Conservation (phyloP, 345 rosid genomes). For the Eutrema yunnanense region DNA sequence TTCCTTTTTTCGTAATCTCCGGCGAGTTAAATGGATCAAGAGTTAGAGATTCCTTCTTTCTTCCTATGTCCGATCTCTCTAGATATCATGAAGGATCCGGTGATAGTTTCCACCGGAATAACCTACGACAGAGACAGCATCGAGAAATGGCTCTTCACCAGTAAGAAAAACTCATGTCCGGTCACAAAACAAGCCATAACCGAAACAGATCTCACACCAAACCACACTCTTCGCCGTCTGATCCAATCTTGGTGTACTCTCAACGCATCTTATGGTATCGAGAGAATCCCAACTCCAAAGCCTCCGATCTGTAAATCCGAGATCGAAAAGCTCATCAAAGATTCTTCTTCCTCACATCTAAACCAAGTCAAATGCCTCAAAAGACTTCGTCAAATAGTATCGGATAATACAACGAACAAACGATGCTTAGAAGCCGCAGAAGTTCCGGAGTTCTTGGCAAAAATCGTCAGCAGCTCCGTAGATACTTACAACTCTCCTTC, state of each 20-base stretch:
- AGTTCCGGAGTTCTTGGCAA: constrained; percentile 56
- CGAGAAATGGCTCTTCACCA: constrained; percentile 56
- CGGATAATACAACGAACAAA: constrained; percentile 54
- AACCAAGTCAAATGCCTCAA: constrained; percentile 49
- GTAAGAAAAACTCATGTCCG: constrained; percentile 58
- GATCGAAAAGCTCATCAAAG: constrained; percentile 50
- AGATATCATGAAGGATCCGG: constrained; percentile 78
- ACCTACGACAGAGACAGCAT: constrained; percentile 70
- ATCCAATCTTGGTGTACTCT: constrained; percentile 95
- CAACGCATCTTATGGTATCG: constrained; percentile 73
- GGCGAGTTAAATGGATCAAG: constrained; percentile 42
- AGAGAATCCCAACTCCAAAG: constrained; percentile 90
- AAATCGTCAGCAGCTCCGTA: constrained; percentile 29
- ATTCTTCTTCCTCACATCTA: constrained; percentile 43
- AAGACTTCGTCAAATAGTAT: constrained; percentile 47
- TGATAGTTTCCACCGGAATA: constrained; percentile 60
- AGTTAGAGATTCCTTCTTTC: constrained; percentile 56
- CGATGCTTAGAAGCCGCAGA: constrained; percentile 72
- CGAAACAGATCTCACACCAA: constrained; percentile 70
- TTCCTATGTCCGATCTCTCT: constrained; percentile 76
- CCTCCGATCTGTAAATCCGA: constrained; percentile 55
- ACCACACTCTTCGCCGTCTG: constrained; percentile 77
- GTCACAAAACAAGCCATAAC: constrained; percentile 62
- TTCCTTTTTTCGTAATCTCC: not conserved
- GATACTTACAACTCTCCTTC: constrained; percentile 24